phyloP scores from a whole-genome alignment of 2,329 filamentous ascomycete genomes.

The Chaetomium sp. region DNA sequence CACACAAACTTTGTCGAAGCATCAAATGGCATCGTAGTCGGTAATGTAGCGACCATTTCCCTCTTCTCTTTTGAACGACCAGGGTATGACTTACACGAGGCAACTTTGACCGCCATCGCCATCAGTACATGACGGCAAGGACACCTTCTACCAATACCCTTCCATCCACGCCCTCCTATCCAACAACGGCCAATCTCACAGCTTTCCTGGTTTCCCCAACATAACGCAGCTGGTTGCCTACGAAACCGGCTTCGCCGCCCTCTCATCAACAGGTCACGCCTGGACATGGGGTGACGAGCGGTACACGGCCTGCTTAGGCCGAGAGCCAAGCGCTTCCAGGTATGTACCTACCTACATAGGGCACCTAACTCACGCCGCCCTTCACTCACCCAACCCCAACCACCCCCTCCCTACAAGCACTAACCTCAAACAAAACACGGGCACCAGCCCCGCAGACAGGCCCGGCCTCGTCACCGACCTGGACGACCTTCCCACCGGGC shows the following conservation, averaged over 20 bases:
- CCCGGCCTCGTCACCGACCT: constrained; percentile 55
- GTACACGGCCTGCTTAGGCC: constrained; percentile 59
- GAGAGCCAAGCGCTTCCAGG: constrained; percentile 46
- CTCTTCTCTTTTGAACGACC: background rate
- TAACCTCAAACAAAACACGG: no score
- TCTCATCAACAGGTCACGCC: constrained; percentile 49
- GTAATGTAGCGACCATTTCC: constrained; percentile 28
- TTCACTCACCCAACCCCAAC: background rate
- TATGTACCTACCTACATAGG: constrained; percentile 33
- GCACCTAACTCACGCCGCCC: background rate
- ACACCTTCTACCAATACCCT: constrained; percentile 38
- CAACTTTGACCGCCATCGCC: background rate
- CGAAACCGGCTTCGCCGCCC: constrained; percentile 52
- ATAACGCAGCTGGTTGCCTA: constrained; percentile 51
- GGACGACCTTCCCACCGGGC: constrained; percentile 51
- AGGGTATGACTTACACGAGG: constrained; percentile 25
- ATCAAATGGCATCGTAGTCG: constrained; percentile 38
- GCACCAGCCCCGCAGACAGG: constrained; percentile 47
- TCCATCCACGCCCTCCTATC: constrained; percentile 21
- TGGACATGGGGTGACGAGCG: constrained; percentile 61
- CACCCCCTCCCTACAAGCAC: background rate
- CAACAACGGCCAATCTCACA: constrained; percentile 7
- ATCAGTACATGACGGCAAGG: constrained; percentile 33
- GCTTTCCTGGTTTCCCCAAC: constrained; percentile 34
- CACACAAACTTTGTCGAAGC: constrained; percentile 34